Conservation (phyloP, 2,329 filamentous ascomycete species). For the Fusarium pseudoanthophilum region DNA sequence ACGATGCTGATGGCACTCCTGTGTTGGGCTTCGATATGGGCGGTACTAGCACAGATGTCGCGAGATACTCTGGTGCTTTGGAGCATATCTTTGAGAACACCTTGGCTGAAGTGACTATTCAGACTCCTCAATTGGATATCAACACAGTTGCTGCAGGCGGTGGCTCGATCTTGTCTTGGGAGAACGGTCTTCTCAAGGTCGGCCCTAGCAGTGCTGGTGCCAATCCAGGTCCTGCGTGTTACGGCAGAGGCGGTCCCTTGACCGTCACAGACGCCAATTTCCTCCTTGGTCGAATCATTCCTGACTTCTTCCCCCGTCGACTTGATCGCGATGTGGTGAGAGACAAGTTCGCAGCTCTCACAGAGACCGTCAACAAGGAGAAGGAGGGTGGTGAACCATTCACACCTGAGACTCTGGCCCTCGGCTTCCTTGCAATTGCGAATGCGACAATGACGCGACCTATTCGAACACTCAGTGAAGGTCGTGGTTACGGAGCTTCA, state of each 20-base stretch:
- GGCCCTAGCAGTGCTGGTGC: slow-evolving; percentile 78
- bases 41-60: slow-evolving; percentile 78
- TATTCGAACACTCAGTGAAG: slow-evolving; percentile 58
- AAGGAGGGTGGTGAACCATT: slow-evolving; percentile 35
- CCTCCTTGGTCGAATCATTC: slow-evolving; percentile 68
- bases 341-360: slow-evolving; percentile 55
- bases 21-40: slow-evolving; percentile 51
- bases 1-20: slow-evolving; percentile 39
- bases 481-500: slow-evolving; percentile 41
- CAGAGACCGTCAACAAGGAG: slow-evolving; percentile 42
- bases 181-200: slow-evolving; percentile 76
- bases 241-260: slow-evolving; percentile 75
- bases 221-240: slow-evolving; percentile 77
- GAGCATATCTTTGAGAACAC: slow-evolving; percentile 80
- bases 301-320: slow-evolving; percentile 69
- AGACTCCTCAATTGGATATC: slow-evolving; percentile 78
- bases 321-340: slow-evolving; percentile 55
- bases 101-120: slow-evolving; percentile 76
- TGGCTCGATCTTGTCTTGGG: slow-evolving; percentile 68
- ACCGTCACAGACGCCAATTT: slow-evolving; percentile 80
- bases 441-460: slow-evolving; percentile 81
- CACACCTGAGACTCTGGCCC: slow-evolving; percentile 56
- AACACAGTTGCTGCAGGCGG: slow-evolving; percentile 72
- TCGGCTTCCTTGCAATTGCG: slow-evolving; percentile 78
- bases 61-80: slow-evolving; percentile 73